Evolutionary conservation across 352 stramenopile genomes (phyloP).

Genomic region (Phytophthora multivora): DNA sequence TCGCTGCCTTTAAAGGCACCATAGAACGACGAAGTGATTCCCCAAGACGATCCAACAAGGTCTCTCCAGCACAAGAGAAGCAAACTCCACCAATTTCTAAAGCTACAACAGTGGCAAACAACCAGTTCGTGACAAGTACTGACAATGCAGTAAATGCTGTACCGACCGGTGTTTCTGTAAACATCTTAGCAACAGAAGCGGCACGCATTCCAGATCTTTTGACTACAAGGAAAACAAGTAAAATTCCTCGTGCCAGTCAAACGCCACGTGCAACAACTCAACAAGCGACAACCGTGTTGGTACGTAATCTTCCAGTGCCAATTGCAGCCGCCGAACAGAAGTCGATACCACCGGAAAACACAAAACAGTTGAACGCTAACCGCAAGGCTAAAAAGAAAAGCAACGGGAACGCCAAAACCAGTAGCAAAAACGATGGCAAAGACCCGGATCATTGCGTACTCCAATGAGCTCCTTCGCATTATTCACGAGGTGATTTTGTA

Average conservation of each 20-base stretch:
- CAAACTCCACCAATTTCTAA: neutral
- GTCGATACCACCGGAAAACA: neutral
- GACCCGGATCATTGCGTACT: conserved; percentile 27
- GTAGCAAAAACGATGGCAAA: conserved; percentile 11
- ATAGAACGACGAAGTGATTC: conserved; percentile 24
- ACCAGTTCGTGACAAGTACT: neutral
- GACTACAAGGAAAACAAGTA: neutral
- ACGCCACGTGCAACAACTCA: neutral
- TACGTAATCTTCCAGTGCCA: neutral
- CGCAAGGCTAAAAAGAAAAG: neutral
- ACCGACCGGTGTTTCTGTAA: neutral
- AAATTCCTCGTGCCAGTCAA: neutral
- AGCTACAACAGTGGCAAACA: neutral
- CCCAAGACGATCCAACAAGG: conserved; percentile 13
- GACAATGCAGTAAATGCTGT: neutral
- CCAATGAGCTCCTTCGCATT: conserved; percentile 8
- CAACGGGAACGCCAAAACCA: conserved; percentile 9
- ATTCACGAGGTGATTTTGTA: conserved; percentile 4
- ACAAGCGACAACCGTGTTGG: neutral
- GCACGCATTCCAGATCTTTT: neutral
- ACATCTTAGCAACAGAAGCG: neutral
- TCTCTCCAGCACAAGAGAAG: conserved; percentile 3
- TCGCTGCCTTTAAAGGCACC: conserved; percentile 38
- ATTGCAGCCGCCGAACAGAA: neutral
- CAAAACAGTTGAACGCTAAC: neutral